These are phyloP conservation scores for Pichia phayaonensis DNA, from an alignment of 805 yeast genomes.

Conservation along the genomic window DNA sequence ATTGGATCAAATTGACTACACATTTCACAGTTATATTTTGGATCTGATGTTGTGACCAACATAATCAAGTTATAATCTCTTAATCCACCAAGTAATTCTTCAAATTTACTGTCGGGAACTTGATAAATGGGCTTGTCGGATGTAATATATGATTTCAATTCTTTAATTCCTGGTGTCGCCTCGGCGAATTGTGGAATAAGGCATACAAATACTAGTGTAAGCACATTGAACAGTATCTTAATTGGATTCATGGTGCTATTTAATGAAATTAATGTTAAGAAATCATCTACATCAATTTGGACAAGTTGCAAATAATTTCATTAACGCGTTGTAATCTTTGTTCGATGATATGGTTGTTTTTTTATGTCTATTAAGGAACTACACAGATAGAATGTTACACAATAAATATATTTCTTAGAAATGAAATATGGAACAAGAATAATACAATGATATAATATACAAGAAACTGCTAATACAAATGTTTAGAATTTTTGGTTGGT, in stretches of 20 bases:
- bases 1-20: constrained; percentile 41
- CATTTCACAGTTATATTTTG: constrained; percentile 36
- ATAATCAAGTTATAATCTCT: constrained; percentile 46
- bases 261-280: too few relatives aligned
- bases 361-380: background rate
- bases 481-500: background rate
- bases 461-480: background rate
- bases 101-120: constrained; percentile 35
- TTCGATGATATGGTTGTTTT: background rate
- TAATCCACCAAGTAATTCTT: constrained; percentile 35
- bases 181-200: background rate
- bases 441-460: background rate
- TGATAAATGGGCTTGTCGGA: constrained; percentile 9
- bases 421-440: background rate
- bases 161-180: constrained; percentile 3
- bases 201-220: background rate
- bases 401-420: background rate
- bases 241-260: background rate
- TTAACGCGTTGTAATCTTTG: background rate
- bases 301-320: background rate
- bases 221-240: background rate
- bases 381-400: background rate
- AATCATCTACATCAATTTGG: background rate
- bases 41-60: constrained; percentile 43
- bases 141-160: background rate